Base-by-base conservation (phyloP, 1,284 basidiomycete genomes). In the Ganoderma lucidum region DNA sequence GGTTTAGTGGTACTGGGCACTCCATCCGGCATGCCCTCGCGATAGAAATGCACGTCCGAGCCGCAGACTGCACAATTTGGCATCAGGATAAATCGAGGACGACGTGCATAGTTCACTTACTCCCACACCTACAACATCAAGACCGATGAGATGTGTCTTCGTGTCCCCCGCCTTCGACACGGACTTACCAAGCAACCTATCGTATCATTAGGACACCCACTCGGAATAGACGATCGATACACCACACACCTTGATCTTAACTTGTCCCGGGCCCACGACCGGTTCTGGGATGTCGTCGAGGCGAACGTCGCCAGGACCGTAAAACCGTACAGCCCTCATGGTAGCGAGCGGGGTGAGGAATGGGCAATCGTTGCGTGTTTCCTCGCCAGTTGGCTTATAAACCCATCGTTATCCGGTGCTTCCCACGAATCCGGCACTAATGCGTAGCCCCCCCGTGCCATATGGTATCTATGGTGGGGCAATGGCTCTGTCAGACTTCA, bases 271-370 rank as follows among this genome's bases (percentile, higher is more conserved):
- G 2, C 67, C 64, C 0, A 73, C 66, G 8, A 64, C 30, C 5
- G 80, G 80, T 55, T 79, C 75, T 0, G 75, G 76, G 4, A 79
- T 73, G 2, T 79, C 69, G 17, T 81, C 78, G 37, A 81, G 71
- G 8, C 80, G 78, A 56, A 81, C 72, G 62, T 81, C 79, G 1
- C 75, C 71, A 19, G 75, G 75, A 4, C 79, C 81, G 63, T 81
- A 76, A 69, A 75, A 81, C 12, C 76, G 77, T 41, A 78, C 77
- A 6, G 80, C 80, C 53, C 70, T 76, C 79, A 80, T 80, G 28
- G 42, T 58, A 8, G 17, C 12, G n/a, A 17, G 19, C 3, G 14
- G 35, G 51, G 10, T 41, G 39, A 41, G 5, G 39, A 6, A 19
- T 1, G 61, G 37, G 30, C 12, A 32, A 23, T 19, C 23, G 48